These are phyloP conservation scores for Fonsecaea nubica DNA, from an alignment of 2,329 filamentous ascomycete genomes.

Conservation along the genomic window DNA sequence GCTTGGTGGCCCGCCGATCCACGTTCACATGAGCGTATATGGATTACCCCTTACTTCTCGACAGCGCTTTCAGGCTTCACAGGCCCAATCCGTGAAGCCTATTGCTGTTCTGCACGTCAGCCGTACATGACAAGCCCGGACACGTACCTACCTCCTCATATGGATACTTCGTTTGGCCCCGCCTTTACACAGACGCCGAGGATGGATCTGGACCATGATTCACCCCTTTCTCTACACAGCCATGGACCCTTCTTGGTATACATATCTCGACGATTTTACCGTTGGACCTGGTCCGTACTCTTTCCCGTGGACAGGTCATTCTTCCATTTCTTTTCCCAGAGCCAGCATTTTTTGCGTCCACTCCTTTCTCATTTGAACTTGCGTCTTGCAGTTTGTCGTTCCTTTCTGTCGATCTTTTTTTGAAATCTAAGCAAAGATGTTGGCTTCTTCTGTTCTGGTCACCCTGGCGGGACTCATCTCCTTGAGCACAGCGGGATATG, in stretches of 20 bases:
- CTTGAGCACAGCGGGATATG: conserved; percentile 47
- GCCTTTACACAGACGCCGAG: conserved; percentile 4
- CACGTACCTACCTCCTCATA: background rate
- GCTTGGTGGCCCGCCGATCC: background rate
- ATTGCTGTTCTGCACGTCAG: conserved; percentile 13
- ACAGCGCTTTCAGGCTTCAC: conserved; percentile 9
- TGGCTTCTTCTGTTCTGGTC: conserved; percentile 34
- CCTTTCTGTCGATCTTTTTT: conserved; percentile 25
- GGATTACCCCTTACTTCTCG: conserved; percentile 14
- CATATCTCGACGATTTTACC: conserved; percentile 9
- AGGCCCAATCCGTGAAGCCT: conserved; percentile 9
- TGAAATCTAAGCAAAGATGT: conserved; percentile 33
- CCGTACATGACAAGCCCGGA: conserved; percentile 1
- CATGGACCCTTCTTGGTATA: conserved; percentile 4
- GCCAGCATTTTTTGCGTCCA: conserved; percentile 32
- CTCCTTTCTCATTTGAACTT: conserved; percentile 23
- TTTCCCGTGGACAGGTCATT: conserved; percentile 18
- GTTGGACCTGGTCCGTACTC: conserved; percentile 13
- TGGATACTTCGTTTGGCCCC: conserved; percentile 1
- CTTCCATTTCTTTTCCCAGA: conserved; percentile 10
- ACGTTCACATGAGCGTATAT: conserved; percentile 3
- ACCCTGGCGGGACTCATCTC: conserved; percentile 36
- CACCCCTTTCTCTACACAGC: conserved; percentile 14
- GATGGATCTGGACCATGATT: conserved; percentile 14
- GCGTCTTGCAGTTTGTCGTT: conserved; percentile 20